Evolutionary conservation across 768 basidiomycete species (phyloP).

Genomic region (Mycena vitilis): DNA sequence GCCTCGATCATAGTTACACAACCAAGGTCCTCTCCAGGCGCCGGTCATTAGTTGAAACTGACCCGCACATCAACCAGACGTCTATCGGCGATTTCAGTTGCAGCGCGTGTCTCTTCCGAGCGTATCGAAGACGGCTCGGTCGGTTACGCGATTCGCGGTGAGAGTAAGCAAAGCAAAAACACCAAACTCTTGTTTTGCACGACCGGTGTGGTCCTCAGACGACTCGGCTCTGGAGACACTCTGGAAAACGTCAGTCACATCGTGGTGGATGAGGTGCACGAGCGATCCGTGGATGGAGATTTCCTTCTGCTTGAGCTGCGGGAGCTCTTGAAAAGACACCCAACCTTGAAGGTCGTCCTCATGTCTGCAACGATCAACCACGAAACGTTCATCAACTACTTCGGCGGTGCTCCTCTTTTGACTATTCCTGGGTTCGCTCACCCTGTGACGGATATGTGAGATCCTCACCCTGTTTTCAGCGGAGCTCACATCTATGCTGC

Average conservation of each 20-base stretch:
- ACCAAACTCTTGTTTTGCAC: conserved; percentile 92
- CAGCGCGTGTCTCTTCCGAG: conserved; percentile 87
- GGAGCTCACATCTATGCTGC: conserved; percentile 14
- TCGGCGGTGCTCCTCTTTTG: conserved; percentile 81
- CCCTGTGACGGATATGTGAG: conserved; percentile 81
- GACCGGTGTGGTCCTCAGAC: conserved; percentile 90
- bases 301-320: conserved; percentile 87
- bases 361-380: conserved; percentile 98
- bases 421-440: conserved; percentile 86
- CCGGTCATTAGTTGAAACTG: not conserved
- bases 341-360: conserved; percentile 80
- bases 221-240: conserved; percentile 79
- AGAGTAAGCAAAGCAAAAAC: conserved; percentile 71
- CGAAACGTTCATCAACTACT: conserved; percentile 85
- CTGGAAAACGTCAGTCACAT: conserved; percentile 83
- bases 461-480: conserved; percentile 14
- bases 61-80: conserved; percentile 15
- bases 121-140: conserved; percentile 80
- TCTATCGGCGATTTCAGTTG: conserved; percentile 85
- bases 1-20: conserved; percentile 90
- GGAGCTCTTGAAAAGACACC: conserved; percentile 74
- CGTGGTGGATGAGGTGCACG: conserved; percentile 94
- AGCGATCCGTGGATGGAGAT: conserved; percentile 92
- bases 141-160: conserved; percentile 92
- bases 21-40: conserved; percentile 53